These are phyloP conservation scores for Acanthamoeba healyi DNA, from an alignment of 208 protist species.

Conservation along the genomic window DNA sequence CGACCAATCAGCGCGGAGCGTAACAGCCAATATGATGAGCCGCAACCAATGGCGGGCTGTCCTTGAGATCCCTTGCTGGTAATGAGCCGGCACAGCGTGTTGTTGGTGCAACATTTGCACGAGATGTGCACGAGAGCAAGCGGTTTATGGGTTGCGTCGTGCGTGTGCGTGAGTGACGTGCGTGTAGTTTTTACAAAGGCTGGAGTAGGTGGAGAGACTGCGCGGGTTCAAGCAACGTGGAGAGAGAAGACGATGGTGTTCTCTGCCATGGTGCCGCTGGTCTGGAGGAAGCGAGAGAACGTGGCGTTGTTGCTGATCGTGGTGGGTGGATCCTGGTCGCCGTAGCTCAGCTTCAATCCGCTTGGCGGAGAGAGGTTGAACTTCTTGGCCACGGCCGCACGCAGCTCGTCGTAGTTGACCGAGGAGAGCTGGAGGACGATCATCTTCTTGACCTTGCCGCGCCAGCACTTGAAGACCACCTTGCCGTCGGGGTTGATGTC, in stretches of 20 bases:
- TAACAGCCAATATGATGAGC: too few relatives aligned
- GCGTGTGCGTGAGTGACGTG: too few relatives aligned
- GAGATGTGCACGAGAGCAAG: too few relatives aligned
- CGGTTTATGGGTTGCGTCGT: too few relatives aligned
- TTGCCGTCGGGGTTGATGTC: conserved; percentile 9
- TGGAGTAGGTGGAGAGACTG: too few relatives aligned
- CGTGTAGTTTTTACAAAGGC: too few relatives aligned
- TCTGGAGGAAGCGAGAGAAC: neutral
- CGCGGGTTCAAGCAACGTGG: too few relatives aligned
- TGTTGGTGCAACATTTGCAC: too few relatives aligned
- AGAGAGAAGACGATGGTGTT: neutral
- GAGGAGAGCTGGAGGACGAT: neutral
- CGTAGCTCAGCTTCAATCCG: neutral
- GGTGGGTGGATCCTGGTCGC: neutral
- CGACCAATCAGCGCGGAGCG: too few relatives aligned
- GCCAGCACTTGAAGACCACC: conserved; percentile 13
- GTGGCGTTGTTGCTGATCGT: neutral
- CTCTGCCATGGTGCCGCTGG: neutral
- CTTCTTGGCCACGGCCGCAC: neutral
- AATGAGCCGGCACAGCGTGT: too few relatives aligned
- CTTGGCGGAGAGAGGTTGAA: neutral
- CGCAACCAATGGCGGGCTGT: too few relatives aligned
- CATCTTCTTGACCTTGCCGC: conserved; percentile 24
- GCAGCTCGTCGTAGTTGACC: neutral
- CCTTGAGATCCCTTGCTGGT: too few relatives aligned